Base-by-base conservation (phyloP, 2,329 filamentous ascomycete species). In the Paradendryphiella salina region DNA sequence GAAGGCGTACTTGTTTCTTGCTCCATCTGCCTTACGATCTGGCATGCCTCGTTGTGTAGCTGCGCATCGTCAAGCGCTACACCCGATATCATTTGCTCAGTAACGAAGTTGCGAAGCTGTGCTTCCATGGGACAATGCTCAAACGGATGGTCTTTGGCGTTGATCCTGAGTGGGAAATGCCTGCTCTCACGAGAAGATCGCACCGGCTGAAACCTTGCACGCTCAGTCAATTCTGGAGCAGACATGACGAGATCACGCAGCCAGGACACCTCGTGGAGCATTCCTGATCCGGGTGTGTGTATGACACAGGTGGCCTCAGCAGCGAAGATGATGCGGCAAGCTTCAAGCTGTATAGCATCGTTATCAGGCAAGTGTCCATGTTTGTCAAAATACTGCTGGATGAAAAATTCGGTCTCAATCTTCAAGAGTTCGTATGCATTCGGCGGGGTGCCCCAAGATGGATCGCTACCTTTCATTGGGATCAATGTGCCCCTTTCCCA, bases 241-340 rank as follows among this genome's bases (percentile, higher is more conserved):
- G 62, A 60, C 59, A 66, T 64, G 32, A 66, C 52, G 18, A 66
- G 37, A 35, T 66, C 64, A 3, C 64, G 56, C 6, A 66, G 47
- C 64, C 62, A 66, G 6, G 64, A 66, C 1, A 51, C 32, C 1
- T 54, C 29, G 11, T 59, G 45, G 3, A 20, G 17, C 34, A 36
- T 11, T n/a, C 46, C 8, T n/a, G 28, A 29, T 9, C 23, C 26
- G 15, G 40, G 31, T 1, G 14, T 38, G n/a, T 44, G 18, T 15
- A 39, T 38, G 14, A 34, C 31, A 3, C 52, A 52, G 4, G 47
- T 37, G 0, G 54, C 50, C n/a, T 66, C 64, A 0, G 61, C 57
- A 9, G 61, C 60, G 29, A 65, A 66, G n/a, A 67, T 60, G 17
- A 67, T 60, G 14, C 64, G 62, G 21, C 64, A 67, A 1, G 63